Evolutionary conservation across 2,329 filamentous ascomycete genomes (phyloP), one percentile per base, ranked within the genome.

Genomic region (Penicillium sp.): DNA sequence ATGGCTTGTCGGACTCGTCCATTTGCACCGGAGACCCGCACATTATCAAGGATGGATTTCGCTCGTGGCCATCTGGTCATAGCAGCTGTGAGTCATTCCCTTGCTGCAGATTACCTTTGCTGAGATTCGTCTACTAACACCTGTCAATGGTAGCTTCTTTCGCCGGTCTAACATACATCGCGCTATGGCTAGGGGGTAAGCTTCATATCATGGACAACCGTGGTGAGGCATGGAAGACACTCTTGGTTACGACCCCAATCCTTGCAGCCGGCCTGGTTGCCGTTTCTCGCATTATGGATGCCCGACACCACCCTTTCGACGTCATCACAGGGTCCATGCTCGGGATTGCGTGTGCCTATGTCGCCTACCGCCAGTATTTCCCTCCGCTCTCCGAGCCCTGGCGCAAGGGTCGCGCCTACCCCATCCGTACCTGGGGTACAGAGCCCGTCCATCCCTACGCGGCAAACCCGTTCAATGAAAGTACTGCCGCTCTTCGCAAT

Each of bases 291-390:
- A 79, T 79, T 39, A 79, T 79, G 75, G 76, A 79, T 48, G 75
- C 75, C 14, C 69, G 76, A 11, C 76, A 79, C 41, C 76, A 79
- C 48, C 74, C 75, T 0, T 79, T 79, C 54, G 76, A 79, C 47
- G 76, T 79, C 18, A 66, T 79, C 27, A 71, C 70, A 9, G 76
- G 76, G 6, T 73, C 70, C 1, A 46, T 72, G 7, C 60, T 79
- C 2, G 76, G 76, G 3, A 64, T 76, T 12, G 47, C 71, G 20
- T 71, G 71, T 26, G 74, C 73, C 6, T 75, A 66, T 60, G 62
- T 67, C 18, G 62, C 74, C 1, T 79, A 79, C 49, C 67, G 73
- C 30, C 75, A 79, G 54, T 79, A 79, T 53, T 79, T 78, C 58
- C 76, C 75, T 12, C 62, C 76, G 0, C 56, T 79, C 7, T 65